phyloP scores from a whole-genome alignment of 106 monocot species.

The Hemerocallis citrina region DNA sequence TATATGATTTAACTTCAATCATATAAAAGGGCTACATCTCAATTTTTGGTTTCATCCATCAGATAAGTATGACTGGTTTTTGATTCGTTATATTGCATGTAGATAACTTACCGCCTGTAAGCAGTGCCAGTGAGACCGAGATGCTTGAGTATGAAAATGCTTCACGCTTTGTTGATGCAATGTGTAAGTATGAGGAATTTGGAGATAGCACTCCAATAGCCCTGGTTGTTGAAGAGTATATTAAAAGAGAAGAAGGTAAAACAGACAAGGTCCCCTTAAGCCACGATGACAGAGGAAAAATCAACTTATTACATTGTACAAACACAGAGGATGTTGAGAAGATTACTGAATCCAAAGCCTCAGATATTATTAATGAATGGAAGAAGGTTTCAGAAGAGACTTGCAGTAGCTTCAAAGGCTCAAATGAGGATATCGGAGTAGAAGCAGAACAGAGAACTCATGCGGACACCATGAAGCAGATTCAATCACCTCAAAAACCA shows the following conservation, averaged over 20 bases:
- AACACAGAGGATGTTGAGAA: too few species aligned
- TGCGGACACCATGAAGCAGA: conserved; percentile 28
- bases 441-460: conserved; percentile 28
- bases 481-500: conserved; percentile 26
- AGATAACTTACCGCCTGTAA: conserved; percentile 27
- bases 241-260: conserved; percentile 22
- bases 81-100: not conserved
- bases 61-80: not conserved
- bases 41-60: not conserved
- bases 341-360: too few species aligned
- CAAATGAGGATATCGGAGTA: conserved; percentile 18
- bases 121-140: conserved; percentile 20
- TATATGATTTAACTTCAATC: too few species aligned
- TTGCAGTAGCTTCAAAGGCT: conserved; percentile 25
- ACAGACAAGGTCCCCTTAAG: conserved; percentile 7
- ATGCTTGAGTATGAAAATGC: conserved; percentile 25
- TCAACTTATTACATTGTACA: too few species aligned
- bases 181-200: conserved; percentile 27
- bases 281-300: conserved; percentile 25
- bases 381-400: conserved; percentile 27
- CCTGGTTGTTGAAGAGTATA: conserved; percentile 28
- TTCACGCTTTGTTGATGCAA: conserved; percentile 7
- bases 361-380: conserved; percentile 16
- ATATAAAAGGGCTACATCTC: too few species aligned
- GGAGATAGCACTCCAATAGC: conserved; percentile 21